Evolutionary conservation across 441 rosid genomes (phyloP).

Genomic region (Capsella rubella): DNA sequence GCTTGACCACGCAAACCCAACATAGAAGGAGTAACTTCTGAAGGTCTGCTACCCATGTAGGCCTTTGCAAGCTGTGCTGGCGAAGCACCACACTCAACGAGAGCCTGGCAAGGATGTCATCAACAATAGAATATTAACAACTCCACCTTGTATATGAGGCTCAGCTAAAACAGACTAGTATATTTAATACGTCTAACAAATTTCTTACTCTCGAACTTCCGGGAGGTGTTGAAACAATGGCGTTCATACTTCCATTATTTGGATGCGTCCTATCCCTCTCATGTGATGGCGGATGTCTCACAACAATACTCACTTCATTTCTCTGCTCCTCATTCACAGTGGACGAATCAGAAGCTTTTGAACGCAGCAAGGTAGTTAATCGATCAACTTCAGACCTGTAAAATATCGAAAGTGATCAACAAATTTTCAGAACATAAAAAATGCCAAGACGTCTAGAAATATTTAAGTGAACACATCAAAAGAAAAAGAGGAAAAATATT

Average conservation of each 20-base stretch:
- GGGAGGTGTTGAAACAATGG: constrained; percentile 53
- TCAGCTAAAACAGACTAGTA: constrained; percentile 3
- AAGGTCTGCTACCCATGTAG: constrained; percentile 88
- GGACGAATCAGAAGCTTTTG: constrained; percentile 59
- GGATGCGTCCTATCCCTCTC: constrained; percentile 50
- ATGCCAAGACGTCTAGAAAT: background rate
- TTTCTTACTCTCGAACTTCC: constrained; percentile 57
- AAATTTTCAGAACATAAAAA: constrained; percentile 2
- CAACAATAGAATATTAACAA: constrained; percentile 46
- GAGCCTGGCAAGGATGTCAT: constrained; percentile 60
- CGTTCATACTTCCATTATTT: constrained; percentile 52
- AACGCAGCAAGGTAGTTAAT: constrained; percentile 72
- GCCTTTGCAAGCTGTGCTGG: constrained; percentile 98
- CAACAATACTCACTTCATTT: constrained; percentile 48
- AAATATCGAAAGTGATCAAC: constrained; percentile 31
- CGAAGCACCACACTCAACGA: constrained; percentile 74
- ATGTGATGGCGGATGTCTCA: constrained; percentile 40
- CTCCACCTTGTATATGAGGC: constrained; percentile 5
- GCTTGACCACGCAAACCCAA: constrained; percentile 55
- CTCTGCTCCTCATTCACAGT: constrained; percentile 54
- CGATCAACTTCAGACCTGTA: constrained; percentile 87
- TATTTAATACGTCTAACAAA: constrained; percentile 19
- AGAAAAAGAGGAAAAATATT: constrained; percentile 7
- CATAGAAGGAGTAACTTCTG: constrained; percentile 71
- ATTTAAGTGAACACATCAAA: background rate